Base-by-base conservation (phyloP, 805 yeast species). In the Scheffersomyces coipomensis region DNA sequence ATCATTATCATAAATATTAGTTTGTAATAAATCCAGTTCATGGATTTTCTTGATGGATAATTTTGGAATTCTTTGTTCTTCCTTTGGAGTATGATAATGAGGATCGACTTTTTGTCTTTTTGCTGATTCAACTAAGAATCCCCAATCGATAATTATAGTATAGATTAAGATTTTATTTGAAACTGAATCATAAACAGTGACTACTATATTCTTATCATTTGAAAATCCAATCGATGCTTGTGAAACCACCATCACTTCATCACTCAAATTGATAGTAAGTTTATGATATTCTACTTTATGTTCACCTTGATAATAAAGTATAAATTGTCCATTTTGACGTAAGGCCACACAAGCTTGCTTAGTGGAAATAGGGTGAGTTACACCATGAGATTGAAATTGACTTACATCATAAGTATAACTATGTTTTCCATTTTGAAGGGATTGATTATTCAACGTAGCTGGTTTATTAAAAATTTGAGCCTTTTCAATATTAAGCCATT, bases 401-500 rank as follows among this genome's bases (percentile, higher is more conserved):
- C 69, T 72, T 1, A 83, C 80, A 2, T 76, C 74, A 55, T 85
- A 88, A 7, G 58, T 62, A 58, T 71, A 82, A 24, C 57, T 42
- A 19, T 49, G 35, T 15, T 43, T 60, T 6, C 55, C 33, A 4
- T 33, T 19, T 25, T 38, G 59, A n/a, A n/a, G n/a, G n/a, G n/a
- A n/a, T n/a, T n/a, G n/a, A n/a, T n/a, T n/a, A 3, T 51, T 57
- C 42, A 68, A 58, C 2, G 66, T 56, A 0, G 88, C 87, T 0
- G 86, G 85, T n/a, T 75, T 67, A 42, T 75, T 78, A 12, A 77
- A 63, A 13, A 81, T 70, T 32, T 79, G 76, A 1, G 83, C 78
- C 47, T 88, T 87, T 35, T 85, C 88, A n/a, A 77, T 64, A 32
- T 78, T 79, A 19, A 88, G 69, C 96, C 96, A 88, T 48, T 76